Percentiles rank a stretch among this genome's conserved stretches.
These are phyloP conservation scores for Tarenaya hassleriana DNA, from an alignment of 345 rosid species.

Conservation along the genomic window DNA sequence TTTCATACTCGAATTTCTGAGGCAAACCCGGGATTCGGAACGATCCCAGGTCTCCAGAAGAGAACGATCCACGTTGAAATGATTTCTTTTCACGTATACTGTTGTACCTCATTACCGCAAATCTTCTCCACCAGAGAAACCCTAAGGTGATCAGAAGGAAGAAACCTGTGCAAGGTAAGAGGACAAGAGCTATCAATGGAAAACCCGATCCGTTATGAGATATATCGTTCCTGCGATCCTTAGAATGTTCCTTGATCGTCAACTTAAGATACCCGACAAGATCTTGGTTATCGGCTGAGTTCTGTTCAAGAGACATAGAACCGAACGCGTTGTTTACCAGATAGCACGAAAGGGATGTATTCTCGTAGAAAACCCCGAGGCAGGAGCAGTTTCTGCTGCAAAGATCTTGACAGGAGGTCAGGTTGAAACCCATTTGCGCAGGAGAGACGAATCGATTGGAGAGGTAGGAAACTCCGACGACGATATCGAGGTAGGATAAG, in stretches of 20 bases:
- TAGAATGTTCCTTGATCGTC: not conserved
- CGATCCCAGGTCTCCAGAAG: constrained; percentile 59
- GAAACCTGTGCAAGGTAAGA: constrained; percentile 56
- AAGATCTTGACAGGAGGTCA: constrained; percentile 46
- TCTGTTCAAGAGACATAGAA: constrained; percentile 40
- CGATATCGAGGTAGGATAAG: constrained; percentile 41
- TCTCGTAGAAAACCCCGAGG: constrained; percentile 53
- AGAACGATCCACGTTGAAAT: constrained; percentile 27
- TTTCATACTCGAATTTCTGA: constrained; percentile 52
- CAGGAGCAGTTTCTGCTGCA: constrained; percentile 67
- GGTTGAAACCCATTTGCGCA: constrained; percentile 31
- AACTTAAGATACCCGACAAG: constrained; percentile 33
- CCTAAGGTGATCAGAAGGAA: constrained; percentile 34
- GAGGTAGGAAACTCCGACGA: constrained; percentile 51
- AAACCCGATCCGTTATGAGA: constrained; percentile 23
- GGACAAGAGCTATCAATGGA: constrained; percentile 54
- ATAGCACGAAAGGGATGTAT: constrained; percentile 66
- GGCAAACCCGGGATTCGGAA: constrained; percentile 75
- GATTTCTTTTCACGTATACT: constrained; percentile 35
- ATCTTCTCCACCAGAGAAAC: constrained; percentile 57
- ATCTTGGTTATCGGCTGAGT: constrained; percentile 25
- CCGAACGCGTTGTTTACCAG: constrained; percentile 49
- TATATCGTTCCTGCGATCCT: constrained; percentile 14
- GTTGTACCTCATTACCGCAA: constrained; percentile 26
- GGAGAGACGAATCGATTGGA: constrained; percentile 47